Evolutionary conservation across 2,329 filamentous ascomycete genomes (phyloP).

Genomic region (Fusarium mundagurra): DNA sequence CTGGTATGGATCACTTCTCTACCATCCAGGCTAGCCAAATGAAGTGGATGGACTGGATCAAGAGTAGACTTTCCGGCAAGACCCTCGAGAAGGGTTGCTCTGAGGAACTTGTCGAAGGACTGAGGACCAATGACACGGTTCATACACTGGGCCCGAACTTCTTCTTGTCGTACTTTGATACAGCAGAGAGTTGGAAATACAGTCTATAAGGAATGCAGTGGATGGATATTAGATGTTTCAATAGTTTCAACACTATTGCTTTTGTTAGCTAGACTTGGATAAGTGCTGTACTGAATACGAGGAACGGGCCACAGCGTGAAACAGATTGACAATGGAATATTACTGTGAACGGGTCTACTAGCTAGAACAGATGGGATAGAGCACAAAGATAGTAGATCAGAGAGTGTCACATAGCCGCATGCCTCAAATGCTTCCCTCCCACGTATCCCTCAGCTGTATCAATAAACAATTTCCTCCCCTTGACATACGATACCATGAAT

Average conservation of each 20-base stretch:
- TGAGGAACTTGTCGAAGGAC: not conserved
- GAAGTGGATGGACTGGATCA: constrained; percentile 27
- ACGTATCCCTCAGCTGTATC: constrained; percentile 46
- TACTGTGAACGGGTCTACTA: not conserved
- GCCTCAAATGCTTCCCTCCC: constrained; percentile 42
- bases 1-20: constrained; percentile 25
- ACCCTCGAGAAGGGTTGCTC: not conserved
- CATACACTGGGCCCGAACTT: constrained; percentile 7
- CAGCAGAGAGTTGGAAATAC: constrained; percentile 5
- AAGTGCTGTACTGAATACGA: not conserved
- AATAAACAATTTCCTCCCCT: constrained; percentile 48
- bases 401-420: constrained; percentile 40
- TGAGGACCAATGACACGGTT: constrained; percentile 5
- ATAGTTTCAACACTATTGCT: not conserved
- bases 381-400: not conserved
- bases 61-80: constrained; percentile 15
- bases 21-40: constrained; percentile 23
- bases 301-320: not conserved
- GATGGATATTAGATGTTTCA: not conserved
- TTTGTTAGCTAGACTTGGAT: not conserved
- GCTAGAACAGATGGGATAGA: not conserved
- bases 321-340: not conserved
- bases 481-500: constrained; percentile 47
- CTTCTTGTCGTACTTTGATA: constrained; percentile 12
- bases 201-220: not conserved